phyloP scores from a whole-genome alignment of 257 asterid species.

The Buddleja alternifolia region DNA sequence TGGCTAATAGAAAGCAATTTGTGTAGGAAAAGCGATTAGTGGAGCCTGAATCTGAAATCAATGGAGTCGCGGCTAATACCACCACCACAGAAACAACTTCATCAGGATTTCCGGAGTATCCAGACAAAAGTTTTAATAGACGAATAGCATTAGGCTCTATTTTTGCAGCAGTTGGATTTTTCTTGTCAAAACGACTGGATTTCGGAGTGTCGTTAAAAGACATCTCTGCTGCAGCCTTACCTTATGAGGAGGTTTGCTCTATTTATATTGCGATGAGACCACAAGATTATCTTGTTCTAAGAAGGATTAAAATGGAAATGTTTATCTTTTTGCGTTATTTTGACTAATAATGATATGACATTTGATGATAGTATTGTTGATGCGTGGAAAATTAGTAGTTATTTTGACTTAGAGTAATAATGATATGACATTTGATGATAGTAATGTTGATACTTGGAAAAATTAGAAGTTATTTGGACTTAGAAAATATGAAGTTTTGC shows the following conservation, averaged over 20 bases:
- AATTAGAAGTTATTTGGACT: too few species aligned
- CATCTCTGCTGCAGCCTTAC: slow-evolving; percentile 74
- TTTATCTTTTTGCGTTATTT: neutral
- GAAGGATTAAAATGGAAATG: neutral
- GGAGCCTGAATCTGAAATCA: slow-evolving; percentile 44
- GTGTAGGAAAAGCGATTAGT: slow-evolving; percentile 53
- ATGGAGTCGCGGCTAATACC: slow-evolving; percentile 24
- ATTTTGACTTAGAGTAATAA: neutral
- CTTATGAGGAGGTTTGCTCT: slow-evolving; percentile 81
- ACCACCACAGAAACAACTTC: slow-evolving; percentile 39
- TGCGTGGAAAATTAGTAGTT: neutral
- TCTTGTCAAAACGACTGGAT: slow-evolving; percentile 69
- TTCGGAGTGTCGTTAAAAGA: slow-evolving; percentile 87
- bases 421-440: too few species aligned
- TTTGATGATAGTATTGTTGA: neutral
- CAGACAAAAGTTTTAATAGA: slow-evolving; percentile 65
- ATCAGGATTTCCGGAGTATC: slow-evolving; percentile 60
- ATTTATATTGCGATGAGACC: neutral
- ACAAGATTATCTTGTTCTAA: neutral
- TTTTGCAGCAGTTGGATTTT: slow-evolving; percentile 72
- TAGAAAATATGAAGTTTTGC: too few species aligned
- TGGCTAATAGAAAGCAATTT: neutral
- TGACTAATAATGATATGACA: too few species aligned
- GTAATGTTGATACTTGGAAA: too few species aligned
- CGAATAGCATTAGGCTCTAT: slow-evolving; percentile 67